Base-by-base conservation (phyloP, 306 rosid genomes). In the Pachyrhizus erosus region DNA sequence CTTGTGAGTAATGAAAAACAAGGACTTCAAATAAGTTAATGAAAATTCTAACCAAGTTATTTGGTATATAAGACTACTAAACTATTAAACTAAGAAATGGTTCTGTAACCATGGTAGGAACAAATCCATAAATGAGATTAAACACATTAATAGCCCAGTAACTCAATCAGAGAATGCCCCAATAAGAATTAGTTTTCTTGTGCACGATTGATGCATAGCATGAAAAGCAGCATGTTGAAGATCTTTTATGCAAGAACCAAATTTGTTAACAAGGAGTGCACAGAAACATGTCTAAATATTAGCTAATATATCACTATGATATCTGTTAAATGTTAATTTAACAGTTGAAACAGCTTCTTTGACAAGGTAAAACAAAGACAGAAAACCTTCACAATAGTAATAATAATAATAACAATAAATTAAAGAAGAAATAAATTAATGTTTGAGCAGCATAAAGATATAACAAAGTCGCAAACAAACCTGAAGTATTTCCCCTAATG, bases 401-500 rank as follows among this genome's bases (percentile, higher is more conserved):
- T 55, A 51, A 18, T 51, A n/a, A 51, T 55, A 34, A 54, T 51
- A 3, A 3, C 12, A 48, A 0, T 15, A 48, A 75, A 33, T 11
- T 52, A 39, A 12, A 5, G 8, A 5, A 26, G 49, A 48, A 5
- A n/a, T 10, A 23, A 71, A 61, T 54, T 68, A 29, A 48, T 43
- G 60, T n/a, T 68, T 68, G 20, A 21, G 34, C 34, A 68, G 11
- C 34, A 21, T 46, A n/a, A 23, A 52, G 49, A 58, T 14, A 49
- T 15, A 17, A 31, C 27, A 64, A 29, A 21, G 15, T 74, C 60
- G 45, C 13, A 66, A 62, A 73, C 86, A 78, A 73, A 92, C 93
- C 92, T 91, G 89, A 67, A 92, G 91, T 82, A 89, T 52, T 83
- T 90, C 90, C 7, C 86, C 90, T 66, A 92, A 73, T 45, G 94